phyloP scores from a whole-genome alignment of 106 monocot species.

The Dioscorea zingiberensis region DNA sequence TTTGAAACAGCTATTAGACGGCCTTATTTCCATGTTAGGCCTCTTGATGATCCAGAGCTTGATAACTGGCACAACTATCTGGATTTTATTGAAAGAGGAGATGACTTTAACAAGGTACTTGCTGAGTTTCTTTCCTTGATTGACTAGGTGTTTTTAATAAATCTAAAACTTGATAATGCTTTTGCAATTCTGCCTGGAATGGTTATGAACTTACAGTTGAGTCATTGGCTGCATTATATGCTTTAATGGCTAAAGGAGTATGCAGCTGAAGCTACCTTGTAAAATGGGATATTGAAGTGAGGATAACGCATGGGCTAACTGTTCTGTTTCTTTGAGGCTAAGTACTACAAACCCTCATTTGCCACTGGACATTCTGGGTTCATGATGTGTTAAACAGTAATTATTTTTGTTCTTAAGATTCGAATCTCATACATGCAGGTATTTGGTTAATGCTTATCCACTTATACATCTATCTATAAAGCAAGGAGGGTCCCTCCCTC shows the following conservation, averaged over 20 bases:
- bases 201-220: slow-evolving; percentile 57
- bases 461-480: slow-evolving; percentile 86
- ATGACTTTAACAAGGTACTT: slow-evolving; percentile 94
- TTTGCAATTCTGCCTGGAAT: slow-evolving; percentile 33
- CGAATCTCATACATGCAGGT: slow-evolving; percentile 99
- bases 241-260: slow-evolving; percentile 76
- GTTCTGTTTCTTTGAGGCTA: slow-evolving; percentile 94
- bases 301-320: slow-evolving; percentile 77
- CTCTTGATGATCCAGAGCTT: slow-evolving; percentile 97
- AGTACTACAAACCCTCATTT: slow-evolving; percentile 91
- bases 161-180: slow-evolving; percentile 18
- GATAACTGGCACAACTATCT: slow-evolving; percentile 98
- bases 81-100: slow-evolving; percentile 86
- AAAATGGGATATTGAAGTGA: slow-evolving; percentile 81
- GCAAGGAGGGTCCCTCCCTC: slow-evolving; percentile 73
- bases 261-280: slow-evolving; percentile 90
- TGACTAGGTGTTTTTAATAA: neutral
- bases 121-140: slow-evolving; percentile 6
- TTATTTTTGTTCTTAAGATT: slow-evolving; percentile 59
- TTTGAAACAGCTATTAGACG: slow-evolving; percentile 98
- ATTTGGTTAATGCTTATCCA: slow-evolving; percentile 91
- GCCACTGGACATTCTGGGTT: slow-evolving; percentile 87
- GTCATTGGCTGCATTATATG: slow-evolving; percentile 73
- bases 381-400: slow-evolving; percentile 50
- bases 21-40: slow-evolving; percentile 95